These are phyloP conservation scores for Boeremia lycopersici DNA, from an alignment of 2,329 filamentous ascomycete genomes.

Conservation along the genomic window DNA sequence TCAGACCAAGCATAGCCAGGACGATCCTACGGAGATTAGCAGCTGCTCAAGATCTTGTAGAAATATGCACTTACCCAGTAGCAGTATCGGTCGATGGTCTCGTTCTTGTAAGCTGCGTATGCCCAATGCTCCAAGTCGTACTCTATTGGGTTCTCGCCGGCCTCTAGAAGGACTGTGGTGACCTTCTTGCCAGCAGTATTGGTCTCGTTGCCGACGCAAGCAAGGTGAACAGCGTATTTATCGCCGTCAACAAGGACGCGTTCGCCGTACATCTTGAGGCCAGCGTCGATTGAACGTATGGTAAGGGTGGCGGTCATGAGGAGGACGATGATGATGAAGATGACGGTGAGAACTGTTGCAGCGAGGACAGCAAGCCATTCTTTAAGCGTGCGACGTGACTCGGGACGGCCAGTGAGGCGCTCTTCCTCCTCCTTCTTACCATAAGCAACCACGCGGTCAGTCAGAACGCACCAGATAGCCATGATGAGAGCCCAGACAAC, in stretches of 20 bases:
- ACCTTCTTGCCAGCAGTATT: slow-evolving; percentile 60
- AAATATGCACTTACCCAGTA: slow-evolving; percentile 63
- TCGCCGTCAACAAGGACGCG: slow-evolving; percentile 79
- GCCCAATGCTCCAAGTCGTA: slow-evolving; percentile 80
- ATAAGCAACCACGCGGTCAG: slow-evolving; percentile 84
- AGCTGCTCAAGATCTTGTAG: neutral
- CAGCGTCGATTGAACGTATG: slow-evolving; percentile 78
- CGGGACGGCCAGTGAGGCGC: slow-evolving; percentile 84
- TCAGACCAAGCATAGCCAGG: slow-evolving; percentile 89
- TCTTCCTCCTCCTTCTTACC: slow-evolving; percentile 94
- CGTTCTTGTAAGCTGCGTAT: slow-evolving; percentile 74
- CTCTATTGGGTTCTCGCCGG: slow-evolving; percentile 79
- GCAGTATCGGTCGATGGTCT: slow-evolving; percentile 86
- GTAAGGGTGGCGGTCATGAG: slow-evolving; percentile 81
- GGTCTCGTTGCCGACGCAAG: slow-evolving; percentile 75
- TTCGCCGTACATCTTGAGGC: slow-evolving; percentile 73
- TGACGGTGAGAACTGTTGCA: slow-evolving; percentile 72
- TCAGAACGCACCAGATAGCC: slow-evolving; percentile 76
- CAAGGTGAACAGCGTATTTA: slow-evolving; percentile 86
- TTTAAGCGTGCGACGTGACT: slow-evolving; percentile 78
- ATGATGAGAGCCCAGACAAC: slow-evolving; percentile 84
- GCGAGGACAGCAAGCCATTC: slow-evolving; percentile 85
- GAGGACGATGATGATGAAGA: slow-evolving; percentile 71
- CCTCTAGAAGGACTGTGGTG: slow-evolving; percentile 87
- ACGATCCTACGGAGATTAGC: slow-evolving; percentile 62